Base-by-base conservation (phyloP, 2,329 filamentous ascomycete genomes). In the Botrytis aclada region DNA sequence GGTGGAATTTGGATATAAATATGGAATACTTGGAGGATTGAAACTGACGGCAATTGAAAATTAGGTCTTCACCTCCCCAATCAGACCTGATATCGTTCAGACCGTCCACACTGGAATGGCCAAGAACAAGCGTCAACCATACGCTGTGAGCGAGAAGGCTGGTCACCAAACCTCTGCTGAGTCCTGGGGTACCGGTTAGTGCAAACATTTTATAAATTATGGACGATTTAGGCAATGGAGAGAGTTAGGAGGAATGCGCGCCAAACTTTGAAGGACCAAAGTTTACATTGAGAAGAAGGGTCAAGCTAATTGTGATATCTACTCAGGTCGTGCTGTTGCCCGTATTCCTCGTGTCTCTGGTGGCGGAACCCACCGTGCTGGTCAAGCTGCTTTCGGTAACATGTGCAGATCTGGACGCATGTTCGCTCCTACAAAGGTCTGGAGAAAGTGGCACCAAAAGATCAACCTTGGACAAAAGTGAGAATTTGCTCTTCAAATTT, bases 381-480 rank as follows among this genome's bases (percentile, higher is more conserved):
- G 96, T 89, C 96, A 99, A 90, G 96, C 96, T 86, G 96, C 96
- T 81, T 99, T 98, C 87, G 96, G 96, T 94, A 99, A 99, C 93
- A 94, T 95, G 94, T 99, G 96, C 89, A 95, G 96, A 86, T 97
- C 95, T 84, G 96, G 97, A 89, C 96, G 96, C 88, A 99, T 99
- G 96, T 99, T 99, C 88, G 96, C 96, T 81, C 96, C 96, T 80
- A 99, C 96, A 87, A 99, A 99, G 92, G 93, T 97, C 88, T 99
- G 96, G 97, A 91, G 96, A 86, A 98, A 97, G 90, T 99, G 96
- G 97, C 96, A 99, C 90, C 90, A 98, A 89, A 98, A 98, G 94
- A 90, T 99, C 91, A 97, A 97, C 90, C 90, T 97, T 86, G 93
- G 93, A 86, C 96, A 99, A 91, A 97, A 96, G 93, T 94, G 84